Conservation (phyloP, 495 filamentous ascomycete species). For the Talaromyces liani region DNA sequence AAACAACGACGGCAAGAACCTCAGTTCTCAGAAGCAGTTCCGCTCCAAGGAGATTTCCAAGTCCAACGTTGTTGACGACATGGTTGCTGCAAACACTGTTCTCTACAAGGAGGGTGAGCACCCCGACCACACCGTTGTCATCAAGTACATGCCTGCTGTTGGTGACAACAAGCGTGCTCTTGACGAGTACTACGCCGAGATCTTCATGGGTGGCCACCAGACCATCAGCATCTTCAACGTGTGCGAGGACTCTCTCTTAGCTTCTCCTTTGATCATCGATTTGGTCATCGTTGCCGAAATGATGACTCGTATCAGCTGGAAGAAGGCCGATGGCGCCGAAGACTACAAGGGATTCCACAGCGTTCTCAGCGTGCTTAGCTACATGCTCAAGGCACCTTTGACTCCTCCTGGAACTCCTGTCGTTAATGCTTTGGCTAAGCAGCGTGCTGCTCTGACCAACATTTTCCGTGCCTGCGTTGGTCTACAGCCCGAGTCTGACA, state of each 20-base stretch:
- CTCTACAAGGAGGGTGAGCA: constrained; percentile 85
- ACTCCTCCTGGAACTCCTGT: constrained; percentile 95
- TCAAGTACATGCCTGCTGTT: constrained; percentile 99
- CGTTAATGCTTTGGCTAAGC: constrained; percentile 93
- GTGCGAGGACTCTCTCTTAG: constrained; percentile 95
- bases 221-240: constrained; percentile 98
- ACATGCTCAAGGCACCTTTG: constrained; percentile 98
- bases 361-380: constrained; percentile 95
- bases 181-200: constrained; percentile 98
- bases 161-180: constrained; percentile 98
- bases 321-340: constrained; percentile 48
- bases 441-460: constrained; percentile 90
- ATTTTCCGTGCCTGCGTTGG: constrained; percentile 99
- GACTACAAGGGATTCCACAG: constrained; percentile 93
- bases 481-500: constrained; percentile 95
- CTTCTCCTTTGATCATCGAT: constrained; percentile 97
- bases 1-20: constrained; percentile 98
- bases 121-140: constrained; percentile 83
- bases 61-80: constrained; percentile 97
- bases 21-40: constrained; percentile 96
- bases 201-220: constrained; percentile 98
- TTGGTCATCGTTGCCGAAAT: constrained; percentile 87
- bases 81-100: constrained; percentile 91
- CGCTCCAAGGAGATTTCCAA: constrained; percentile 99
- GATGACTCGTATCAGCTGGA: constrained; percentile 97